A percentile compares a stretch with the other conserved stretches of the same genome.
Conservation (phyloP, 257 asterid species). For the Rubia yunnanensis region DNA sequence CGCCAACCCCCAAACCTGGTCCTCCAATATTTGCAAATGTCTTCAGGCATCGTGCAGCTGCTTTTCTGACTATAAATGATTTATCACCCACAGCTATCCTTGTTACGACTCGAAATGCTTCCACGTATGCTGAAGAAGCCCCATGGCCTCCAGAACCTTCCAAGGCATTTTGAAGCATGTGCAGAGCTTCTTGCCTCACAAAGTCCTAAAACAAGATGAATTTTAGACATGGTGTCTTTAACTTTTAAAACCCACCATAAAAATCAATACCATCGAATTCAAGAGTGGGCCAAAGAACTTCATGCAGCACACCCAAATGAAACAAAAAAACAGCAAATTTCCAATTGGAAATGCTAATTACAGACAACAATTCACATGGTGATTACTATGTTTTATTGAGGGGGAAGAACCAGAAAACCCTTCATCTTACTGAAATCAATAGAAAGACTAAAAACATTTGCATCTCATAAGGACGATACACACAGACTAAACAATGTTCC, state of each 20-base stretch:
- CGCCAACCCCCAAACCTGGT: conserved; percentile 83
- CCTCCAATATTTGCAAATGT: conserved; percentile 93
- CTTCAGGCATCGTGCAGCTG: conserved; percentile 96
- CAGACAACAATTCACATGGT: neutral
- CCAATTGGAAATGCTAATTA: neutral
- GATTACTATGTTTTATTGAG: neutral
- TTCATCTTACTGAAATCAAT: neutral
- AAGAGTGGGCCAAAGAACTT: neutral
- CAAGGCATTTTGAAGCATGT: conserved; percentile 94
- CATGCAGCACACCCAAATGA: neutral
- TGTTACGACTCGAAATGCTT: conserved; percentile 81
- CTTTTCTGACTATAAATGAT: conserved; percentile 73
- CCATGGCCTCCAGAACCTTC: conserved; percentile 92
- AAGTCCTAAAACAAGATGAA: conserved; percentile 55
- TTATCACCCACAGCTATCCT: conserved; percentile 80
- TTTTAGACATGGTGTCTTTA: neutral
- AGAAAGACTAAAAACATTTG: neutral
- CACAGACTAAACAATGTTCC: neutral
- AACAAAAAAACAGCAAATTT: neutral
- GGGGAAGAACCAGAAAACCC: neutral
- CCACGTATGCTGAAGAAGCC: conserved; percentile 62
- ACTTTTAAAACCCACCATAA: neutral
- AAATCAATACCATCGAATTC: neutral
- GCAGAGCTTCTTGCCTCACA: conserved; percentile 92
- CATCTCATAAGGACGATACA: neutral